Percentiles rank a stretch among this genome's conserved stretches.
phyloP scores from a whole-genome alignment of 371 early-diverging fungal genomes.

The Thermomucor indicae-seudaticae region DNA sequence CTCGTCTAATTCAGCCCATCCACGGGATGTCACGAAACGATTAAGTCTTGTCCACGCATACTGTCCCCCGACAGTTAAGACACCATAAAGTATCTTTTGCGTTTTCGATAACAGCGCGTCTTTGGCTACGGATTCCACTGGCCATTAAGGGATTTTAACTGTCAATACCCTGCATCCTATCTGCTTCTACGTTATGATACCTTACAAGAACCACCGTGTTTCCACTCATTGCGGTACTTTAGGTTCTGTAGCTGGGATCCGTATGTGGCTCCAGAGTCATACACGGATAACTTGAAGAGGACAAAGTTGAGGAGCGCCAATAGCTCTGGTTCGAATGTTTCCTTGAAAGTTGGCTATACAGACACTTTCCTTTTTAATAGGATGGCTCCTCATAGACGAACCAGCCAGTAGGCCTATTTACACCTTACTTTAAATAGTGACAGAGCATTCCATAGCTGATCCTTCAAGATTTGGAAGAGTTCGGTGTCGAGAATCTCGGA shows the following conservation, averaged over 20 bases:
- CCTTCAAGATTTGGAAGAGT: conserved; percentile 68
- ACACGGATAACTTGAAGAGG: conserved; percentile 62
- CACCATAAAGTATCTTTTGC: conserved; percentile 60
- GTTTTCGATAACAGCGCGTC: conserved; percentile 55
- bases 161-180: background rate
- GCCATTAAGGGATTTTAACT: background rate
- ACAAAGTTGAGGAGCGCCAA: conserved; percentile 49
- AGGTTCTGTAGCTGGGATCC: conserved; percentile 70
- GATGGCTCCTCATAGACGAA: background rate
- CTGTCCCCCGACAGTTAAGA: conserved; percentile 65
- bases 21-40: conserved; percentile 55
- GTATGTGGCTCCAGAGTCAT: conserved; percentile 60
- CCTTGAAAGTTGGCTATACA: conserved; percentile 50
- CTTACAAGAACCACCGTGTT: conserved; percentile 61
- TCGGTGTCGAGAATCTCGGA: conserved; percentile 81
- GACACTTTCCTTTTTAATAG: background rate
- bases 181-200: background rate
- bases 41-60: conserved; percentile 70
- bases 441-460: conserved; percentile 66
- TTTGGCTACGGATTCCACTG: conserved; percentile 59
- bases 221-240: conserved; percentile 69
- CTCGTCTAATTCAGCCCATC: conserved; percentile 79
- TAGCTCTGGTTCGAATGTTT: conserved; percentile 60
- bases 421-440: conserved; percentile 55
- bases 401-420: background rate